Evolutionary conservation across 108 stramenopile species (phyloP), one percentile per base, ranked within the genome.

Genomic region (Stephanodiscus minutulus): DNA sequence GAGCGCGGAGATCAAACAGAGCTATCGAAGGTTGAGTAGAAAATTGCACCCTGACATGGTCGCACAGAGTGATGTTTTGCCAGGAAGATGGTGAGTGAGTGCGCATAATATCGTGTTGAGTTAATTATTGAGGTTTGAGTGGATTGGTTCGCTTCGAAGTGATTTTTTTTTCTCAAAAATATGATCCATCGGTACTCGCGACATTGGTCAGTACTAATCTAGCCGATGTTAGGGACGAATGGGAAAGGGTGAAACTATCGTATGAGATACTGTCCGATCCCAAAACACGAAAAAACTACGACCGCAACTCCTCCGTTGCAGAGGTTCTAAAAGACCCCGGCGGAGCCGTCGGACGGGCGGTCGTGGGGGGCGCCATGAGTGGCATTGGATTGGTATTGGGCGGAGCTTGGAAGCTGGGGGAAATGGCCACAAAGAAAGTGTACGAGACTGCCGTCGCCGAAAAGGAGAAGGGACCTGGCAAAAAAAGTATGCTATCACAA

Each of bases 231-330:
- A 59, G 89, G 48, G 82, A 88, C 48, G 77, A 93, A 50, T 93
- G 89, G 89, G 91, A 93, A 58, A 83, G 85, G 39, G 84, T 93
- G 47, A 88, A 88, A 64, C 64, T 93, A 20, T 66, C 63, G 50
- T 93, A 93, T 61, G 85, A 90, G 63, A 93, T 93, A 43, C 65
- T 93, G 12, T 72, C 50, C 10, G 84, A 89, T 64, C 61, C 61
- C 24, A 82, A 82, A 43, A 67, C 61, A 25, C 47, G 88, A 46
- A 77, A 73, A 66, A 68, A 76, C 55, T 93, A 89, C 56, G 89
- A 93, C 66, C 68, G 91, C 35, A 80, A 90, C 65, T 57, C 64
- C 8, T 48, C 50, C 28, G 76, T 77, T 12, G 76, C 76, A 43
- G 81, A 79, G 64, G 73, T 65, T 1, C 43, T 85, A 39, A 81